These are phyloP conservation scores for Leptographium radiaticola DNA, from an alignment of 2,329 filamentous ascomycete genomes.

Conservation along the genomic window DNA sequence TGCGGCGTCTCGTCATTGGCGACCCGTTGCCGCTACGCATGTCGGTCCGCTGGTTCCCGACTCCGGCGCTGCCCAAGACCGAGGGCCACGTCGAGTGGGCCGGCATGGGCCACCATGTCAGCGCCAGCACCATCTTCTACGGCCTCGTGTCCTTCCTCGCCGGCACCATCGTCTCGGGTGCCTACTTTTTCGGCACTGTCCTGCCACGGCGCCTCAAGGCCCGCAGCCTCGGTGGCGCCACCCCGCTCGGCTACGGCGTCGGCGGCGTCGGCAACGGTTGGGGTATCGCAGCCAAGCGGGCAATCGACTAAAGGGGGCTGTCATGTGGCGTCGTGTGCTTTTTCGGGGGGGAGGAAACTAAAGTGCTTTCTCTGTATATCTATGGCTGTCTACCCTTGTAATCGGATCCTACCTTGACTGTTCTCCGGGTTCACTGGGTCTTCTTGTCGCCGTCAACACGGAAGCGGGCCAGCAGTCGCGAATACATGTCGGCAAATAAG, in stretches of 20 bases:
- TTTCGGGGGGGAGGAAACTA: too few species aligned
- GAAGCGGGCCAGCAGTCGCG: slow-evolving; percentile 31
- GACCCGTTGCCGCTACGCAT: slow-evolving; percentile 70
- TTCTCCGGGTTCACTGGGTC: slow-evolving; percentile 17
- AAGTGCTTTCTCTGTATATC: too few species aligned
- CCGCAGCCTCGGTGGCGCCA: slow-evolving; percentile 40
- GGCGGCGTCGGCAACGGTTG: slow-evolving; percentile 42
- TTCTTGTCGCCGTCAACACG: slow-evolving; percentile 27
- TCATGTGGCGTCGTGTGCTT: too few species aligned
- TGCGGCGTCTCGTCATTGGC: slow-evolving; percentile 67
- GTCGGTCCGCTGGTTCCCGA: slow-evolving; percentile 77
- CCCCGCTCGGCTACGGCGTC: slow-evolving; percentile 42
- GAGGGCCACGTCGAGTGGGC: slow-evolving; percentile 53
- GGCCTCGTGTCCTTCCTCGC: slow-evolving; percentile 44
- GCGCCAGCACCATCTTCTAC: slow-evolving; percentile 51
- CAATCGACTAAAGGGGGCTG: slow-evolving; percentile 24
- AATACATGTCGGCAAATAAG: slow-evolving; percentile 41
- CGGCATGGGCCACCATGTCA: slow-evolving; percentile 50
- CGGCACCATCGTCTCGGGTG: slow-evolving; percentile 37
- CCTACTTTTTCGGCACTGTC: slow-evolving; percentile 49
- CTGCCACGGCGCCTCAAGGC: slow-evolving; percentile 40
- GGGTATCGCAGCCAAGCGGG: slow-evolving; percentile 40
- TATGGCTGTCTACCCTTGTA: too few species aligned
- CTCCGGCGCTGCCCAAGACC: slow-evolving; percentile 54
- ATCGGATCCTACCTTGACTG: too few species aligned